Conservation (phyloP, 2,329 filamentous ascomycete species). For the Calycina marina region DNA sequence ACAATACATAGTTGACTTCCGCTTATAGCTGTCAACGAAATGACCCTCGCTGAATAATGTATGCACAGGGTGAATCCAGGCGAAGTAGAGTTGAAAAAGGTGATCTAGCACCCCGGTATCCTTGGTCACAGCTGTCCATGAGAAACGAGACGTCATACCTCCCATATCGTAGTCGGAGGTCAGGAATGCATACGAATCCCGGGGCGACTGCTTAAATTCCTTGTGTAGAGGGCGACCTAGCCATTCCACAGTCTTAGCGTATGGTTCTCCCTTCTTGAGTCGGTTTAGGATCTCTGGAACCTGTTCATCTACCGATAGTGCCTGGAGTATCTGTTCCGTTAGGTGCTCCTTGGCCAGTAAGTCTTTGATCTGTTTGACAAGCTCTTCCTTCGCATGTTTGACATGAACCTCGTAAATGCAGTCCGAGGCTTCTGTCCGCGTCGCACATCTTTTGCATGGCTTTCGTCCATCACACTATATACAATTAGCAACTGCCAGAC, state of each 20-base stretch:
- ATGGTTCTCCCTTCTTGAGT: conserved; percentile 18
- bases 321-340: conserved; percentile 19
- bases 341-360: conserved; percentile 18
- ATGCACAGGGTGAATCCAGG: conserved; percentile 24
- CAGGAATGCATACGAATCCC: conserved; percentile 8
- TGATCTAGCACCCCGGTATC: conserved; percentile 18
- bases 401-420: conserved; percentile 23
- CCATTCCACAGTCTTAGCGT: conserved; percentile 19
- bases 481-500: conserved; percentile 6
- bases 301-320: conserved; percentile 18
- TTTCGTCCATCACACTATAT: conserved; percentile 23
- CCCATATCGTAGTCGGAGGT: conserved; percentile 17
- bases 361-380: conserved; percentile 22
- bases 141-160: conserved; percentile 3
- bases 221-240: conserved; percentile 17
- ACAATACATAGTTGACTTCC: conserved; percentile 14
- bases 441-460: conserved; percentile 21
- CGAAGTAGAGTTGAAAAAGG: conserved; percentile 22
- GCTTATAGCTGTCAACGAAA: conserved; percentile 18
- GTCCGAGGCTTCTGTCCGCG: conserved; percentile 13
- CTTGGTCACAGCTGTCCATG: conserved; percentile 19
- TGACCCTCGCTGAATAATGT: conserved; percentile 21
- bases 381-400: conserved; percentile 23
- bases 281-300: conserved; percentile 19
- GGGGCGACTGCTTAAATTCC: conserved; percentile 9